Evolutionary conservation across 768 basidiomycete species (phyloP).

Genomic region (Pleurotus pulmonarius): DNA sequence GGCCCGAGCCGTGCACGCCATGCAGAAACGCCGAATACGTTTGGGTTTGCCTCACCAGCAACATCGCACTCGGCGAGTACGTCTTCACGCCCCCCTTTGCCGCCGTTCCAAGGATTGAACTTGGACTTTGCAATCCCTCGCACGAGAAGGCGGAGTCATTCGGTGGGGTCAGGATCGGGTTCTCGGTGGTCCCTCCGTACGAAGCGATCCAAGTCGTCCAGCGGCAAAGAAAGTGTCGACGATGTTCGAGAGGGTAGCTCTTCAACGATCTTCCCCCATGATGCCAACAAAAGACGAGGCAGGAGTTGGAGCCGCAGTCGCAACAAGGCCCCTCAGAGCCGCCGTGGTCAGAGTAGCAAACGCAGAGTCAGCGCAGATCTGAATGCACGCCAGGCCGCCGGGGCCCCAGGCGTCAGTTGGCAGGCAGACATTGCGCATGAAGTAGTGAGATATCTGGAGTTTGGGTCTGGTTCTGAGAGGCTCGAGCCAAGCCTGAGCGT

Average conservation of each 20-base stretch:
- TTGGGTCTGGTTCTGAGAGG: neutral
- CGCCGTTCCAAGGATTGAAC: neutral
- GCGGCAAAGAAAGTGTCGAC: neutral
- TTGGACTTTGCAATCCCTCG: neutral
- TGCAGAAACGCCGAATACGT: slow-evolving; percentile 1
- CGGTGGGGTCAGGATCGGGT: neutral
- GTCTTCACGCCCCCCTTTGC: neutral
- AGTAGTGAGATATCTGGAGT: slow-evolving; percentile 32
- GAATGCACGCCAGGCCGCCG: slow-evolving; percentile 43
- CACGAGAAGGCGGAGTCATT: neutral
- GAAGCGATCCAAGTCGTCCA: neutral
- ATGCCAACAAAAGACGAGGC: neutral
- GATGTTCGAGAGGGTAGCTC: neutral
- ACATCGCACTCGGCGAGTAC: neutral
- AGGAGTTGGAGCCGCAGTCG: neutral
- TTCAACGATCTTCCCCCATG: neutral
- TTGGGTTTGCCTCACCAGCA: neutral
- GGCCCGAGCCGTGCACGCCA: neutral
- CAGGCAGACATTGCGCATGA: slow-evolving; percentile 56
- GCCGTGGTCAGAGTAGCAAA: slow-evolving; percentile 24
- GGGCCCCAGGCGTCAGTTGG: slow-evolving; percentile 36
- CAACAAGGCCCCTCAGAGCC: neutral
- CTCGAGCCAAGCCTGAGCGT: neutral
- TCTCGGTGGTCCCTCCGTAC: slow-evolving; percentile 2
- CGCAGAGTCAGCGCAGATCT: slow-evolving; percentile 58